Conservation (phyloP, 495 filamentous ascomycete species). For the Neurospora sp. region DNA sequence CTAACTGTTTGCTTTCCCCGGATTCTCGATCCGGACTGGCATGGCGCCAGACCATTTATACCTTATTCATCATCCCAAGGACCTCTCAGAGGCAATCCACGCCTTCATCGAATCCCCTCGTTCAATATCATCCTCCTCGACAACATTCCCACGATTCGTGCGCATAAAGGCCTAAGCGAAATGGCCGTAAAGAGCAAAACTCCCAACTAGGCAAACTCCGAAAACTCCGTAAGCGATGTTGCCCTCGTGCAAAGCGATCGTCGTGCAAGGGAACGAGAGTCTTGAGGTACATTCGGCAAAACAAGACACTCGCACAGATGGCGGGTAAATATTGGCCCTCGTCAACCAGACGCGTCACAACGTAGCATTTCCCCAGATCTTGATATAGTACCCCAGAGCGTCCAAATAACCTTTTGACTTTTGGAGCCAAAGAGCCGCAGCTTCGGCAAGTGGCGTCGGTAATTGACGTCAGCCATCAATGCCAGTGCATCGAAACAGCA, state of each 20-base stretch:
- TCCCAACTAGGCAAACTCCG: not conserved
- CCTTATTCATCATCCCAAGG: not conserved
- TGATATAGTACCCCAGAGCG: not conserved
- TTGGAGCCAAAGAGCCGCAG: not conserved
- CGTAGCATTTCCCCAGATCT: not conserved
- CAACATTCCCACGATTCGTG: not conserved
- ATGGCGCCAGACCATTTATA: not conserved
- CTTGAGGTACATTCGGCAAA: not conserved
- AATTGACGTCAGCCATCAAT: not conserved
- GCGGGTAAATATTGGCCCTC: not conserved
- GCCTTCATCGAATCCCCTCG: not conserved
- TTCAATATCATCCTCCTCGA: not conserved
- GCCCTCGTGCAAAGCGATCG: not conserved
- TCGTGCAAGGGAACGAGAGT: not conserved
- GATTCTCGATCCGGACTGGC: not conserved
- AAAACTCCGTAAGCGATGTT: not conserved
- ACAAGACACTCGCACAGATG: not conserved
- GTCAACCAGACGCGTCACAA: not conserved
- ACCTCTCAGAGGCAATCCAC: not conserved
- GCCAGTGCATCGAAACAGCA: not conserved
- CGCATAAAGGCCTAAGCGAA: not conserved
- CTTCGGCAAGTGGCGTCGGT: not conserved
- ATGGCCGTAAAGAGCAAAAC: not conserved
- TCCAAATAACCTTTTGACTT: not conserved
- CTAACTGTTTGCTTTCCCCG: not conserved